Evolutionary conservation across 73 alveolate species (phyloP).

Genomic region (Tetrahymena malaccensis): DNA sequence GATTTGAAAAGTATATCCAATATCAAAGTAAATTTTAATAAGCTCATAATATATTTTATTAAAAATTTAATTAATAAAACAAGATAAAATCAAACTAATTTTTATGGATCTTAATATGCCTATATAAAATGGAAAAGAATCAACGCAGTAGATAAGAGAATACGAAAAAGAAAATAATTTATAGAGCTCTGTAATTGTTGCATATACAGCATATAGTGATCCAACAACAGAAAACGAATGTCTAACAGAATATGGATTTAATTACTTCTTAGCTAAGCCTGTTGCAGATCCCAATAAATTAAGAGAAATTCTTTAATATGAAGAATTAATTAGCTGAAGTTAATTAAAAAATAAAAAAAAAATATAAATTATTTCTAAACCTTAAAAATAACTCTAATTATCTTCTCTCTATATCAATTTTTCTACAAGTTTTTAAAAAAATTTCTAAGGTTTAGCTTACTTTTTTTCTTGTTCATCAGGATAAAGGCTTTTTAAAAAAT

Average conservation of each 20-base stretch:
- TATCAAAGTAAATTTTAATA: neutral
- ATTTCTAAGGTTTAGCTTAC: no score
- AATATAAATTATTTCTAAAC: neutral
- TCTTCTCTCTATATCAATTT: no score
- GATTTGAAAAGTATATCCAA: neutral
- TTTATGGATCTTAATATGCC: neutral
- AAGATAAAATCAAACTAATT: neutral
- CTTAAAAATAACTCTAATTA: no score
- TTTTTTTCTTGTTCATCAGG: no score
- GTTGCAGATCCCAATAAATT: neutral
- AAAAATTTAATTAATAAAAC: neutral
- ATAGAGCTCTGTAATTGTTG: neutral
- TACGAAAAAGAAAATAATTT: neutral
- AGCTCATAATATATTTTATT: neutral
- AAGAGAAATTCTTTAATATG: neutral
- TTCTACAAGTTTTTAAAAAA: no score
- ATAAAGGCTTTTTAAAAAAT: no score
- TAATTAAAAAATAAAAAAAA: neutral
- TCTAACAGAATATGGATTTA: neutral
- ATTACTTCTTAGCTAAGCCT: neutral
- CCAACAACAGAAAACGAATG: neutral
- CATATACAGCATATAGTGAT: neutral
- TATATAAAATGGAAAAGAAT: neutral
- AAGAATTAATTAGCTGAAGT: neutral
- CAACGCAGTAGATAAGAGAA: neutral